Base-by-base conservation (phyloP, 169 alveolate species). In the Eimeria tenella region DNA sequence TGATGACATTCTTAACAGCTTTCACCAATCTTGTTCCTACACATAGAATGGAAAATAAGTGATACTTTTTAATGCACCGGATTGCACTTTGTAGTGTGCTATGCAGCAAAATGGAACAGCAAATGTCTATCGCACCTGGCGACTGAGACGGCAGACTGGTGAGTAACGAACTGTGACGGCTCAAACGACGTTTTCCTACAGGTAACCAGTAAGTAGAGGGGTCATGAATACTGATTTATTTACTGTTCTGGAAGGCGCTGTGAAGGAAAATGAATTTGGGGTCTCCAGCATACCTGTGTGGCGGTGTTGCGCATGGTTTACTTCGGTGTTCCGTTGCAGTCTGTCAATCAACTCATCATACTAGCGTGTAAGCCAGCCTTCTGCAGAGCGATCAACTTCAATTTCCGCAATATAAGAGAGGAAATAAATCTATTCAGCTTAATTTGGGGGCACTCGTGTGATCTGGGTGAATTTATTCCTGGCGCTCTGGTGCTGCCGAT, bases 61-160 rank as follows among this genome's bases (percentile, higher is more conserved):
- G 49, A 49, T 75, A 19, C 86, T 75, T 75, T 75, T 75, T 50
- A 42, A 10, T n/a, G 53, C 11, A 42, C 63, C 9, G 11, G 42
- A 17, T 19, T 9, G 21, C 8, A n/a, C 21, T 75, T 75, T 75
- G 49, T 49, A 4, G 53, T 50, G 65, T 8, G 49, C n/a, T 75
- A 49, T 75, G 49, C 86, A 31, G 42, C 86, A 50, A 6, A 50
- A 50, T n/a, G 21, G 86, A 75, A 21, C 65, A 17, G 65, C 86
- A 52, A 50, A 75, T 52, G 86, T 19, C 21, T 75, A 63, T 60
- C 86, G 17, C 86, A n/a, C 68, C 86, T 52, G 42, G 86, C 86
- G 86, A 75, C 50, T 17, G 86, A 50, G 86, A 42, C 63, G 19
- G 49, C 21, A 75, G 86, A 50, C 42, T 75, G 86, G 86, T 75